Base-by-base conservation (phyloP, 2,329 filamentous ascomycete genomes). In the Fusarium foetens region DNA sequence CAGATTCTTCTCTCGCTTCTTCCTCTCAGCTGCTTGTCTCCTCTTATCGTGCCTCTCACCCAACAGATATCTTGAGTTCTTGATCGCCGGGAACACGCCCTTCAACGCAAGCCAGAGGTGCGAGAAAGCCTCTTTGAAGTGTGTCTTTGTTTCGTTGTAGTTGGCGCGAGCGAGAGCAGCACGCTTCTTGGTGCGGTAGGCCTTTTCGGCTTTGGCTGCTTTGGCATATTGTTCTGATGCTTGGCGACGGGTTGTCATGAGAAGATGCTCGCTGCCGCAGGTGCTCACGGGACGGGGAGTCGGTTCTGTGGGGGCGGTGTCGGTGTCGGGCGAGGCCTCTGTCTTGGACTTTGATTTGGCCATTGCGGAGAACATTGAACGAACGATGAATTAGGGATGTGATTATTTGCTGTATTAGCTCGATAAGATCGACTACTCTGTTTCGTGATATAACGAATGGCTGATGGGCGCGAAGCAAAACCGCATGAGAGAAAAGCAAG, bases 121-220 rank as follows among this genome's bases (percentile, higher is more conserved):
- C 1, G 51, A 58, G 8, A 66, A 36, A 8, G 43, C 63, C 3
- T 66, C 61, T 1, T 33, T 38, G 21, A 66, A 66, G 25, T 66
- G 49, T 1, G 35, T 31, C n/a, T 66, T 66, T 0, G 63, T 66
- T 33, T 66, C 60, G 19, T 33, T 58, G 43, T 66, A 66, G 38
- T 66, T 66, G 23, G 61, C 60, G 6, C 63, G 63, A 6, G 63
- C 61, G 4, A 66, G 5, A 5, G 51, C 61, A 0, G 63, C 63
- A 5, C 42, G 63, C 27, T 65, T 66, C 13, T 66, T 66, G 23
- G 51, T 66, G 38, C 63, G 63, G 16, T 66, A 66, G 2, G 49
- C 63, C 5, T 66, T 66, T n/a, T 66, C 63, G 5, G 61, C 63
- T n/a, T 31, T 66, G 23, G 63, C n/a, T 5, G 63, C 63, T 42